Percentiles rank a stretch among this genome's conserved stretches.
These are phyloP conservation scores for Candida freyschussii DNA, from an alignment of 1,139 yeast genomes.

Conservation along the genomic window DNA sequence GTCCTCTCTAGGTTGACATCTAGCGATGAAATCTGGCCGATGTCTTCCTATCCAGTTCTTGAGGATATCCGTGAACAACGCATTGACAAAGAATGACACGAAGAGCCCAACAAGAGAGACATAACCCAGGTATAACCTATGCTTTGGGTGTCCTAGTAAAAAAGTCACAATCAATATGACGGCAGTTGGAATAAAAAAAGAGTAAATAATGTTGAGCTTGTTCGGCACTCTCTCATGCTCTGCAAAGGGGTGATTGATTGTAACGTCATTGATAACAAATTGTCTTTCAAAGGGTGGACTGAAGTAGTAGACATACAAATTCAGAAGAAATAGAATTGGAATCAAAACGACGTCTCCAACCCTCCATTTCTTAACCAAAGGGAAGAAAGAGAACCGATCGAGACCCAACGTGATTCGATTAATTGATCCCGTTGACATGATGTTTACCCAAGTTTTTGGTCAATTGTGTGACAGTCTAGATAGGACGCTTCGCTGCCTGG, in stretches of 20 bases:
- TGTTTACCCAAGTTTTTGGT: too few relatives aligned
- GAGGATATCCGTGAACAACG: slow-evolving; percentile 57
- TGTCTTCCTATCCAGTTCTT: slow-evolving; percentile 73
- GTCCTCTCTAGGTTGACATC: slow-evolving; percentile 55
- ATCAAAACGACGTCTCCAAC: slow-evolving; percentile 49
- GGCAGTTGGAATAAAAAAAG: slow-evolving; percentile 38
- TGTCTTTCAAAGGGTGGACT: slow-evolving; percentile 64
- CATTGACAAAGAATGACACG: slow-evolving; percentile 48
- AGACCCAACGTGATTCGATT: slow-evolving; percentile 53
- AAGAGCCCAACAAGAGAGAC: slow-evolving; percentile 49
- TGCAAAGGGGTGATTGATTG: slow-evolving; percentile 71
- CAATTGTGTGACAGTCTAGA: too few relatives aligned
- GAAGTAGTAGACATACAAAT: slow-evolving; percentile 40
- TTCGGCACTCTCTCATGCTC: slow-evolving; percentile 55
- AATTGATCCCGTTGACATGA: too few relatives aligned
- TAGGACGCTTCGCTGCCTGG: too few relatives aligned
- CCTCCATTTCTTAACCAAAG: slow-evolving; percentile 48
- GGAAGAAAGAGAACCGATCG: slow-evolving; percentile 31
- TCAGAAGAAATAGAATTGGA: slow-evolving; percentile 38
- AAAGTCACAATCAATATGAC: slow-evolving; percentile 34
- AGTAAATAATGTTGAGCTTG: slow-evolving; percentile 33
- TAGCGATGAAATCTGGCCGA: slow-evolving; percentile 71
- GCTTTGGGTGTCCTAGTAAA: slow-evolving; percentile 35
- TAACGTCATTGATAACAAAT: slow-evolving; percentile 50
- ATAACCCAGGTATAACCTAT: slow-evolving; percentile 41